phyloP scores from a whole-genome alignment of 805 yeast species.

The Cyberlindnera veronae region DNA sequence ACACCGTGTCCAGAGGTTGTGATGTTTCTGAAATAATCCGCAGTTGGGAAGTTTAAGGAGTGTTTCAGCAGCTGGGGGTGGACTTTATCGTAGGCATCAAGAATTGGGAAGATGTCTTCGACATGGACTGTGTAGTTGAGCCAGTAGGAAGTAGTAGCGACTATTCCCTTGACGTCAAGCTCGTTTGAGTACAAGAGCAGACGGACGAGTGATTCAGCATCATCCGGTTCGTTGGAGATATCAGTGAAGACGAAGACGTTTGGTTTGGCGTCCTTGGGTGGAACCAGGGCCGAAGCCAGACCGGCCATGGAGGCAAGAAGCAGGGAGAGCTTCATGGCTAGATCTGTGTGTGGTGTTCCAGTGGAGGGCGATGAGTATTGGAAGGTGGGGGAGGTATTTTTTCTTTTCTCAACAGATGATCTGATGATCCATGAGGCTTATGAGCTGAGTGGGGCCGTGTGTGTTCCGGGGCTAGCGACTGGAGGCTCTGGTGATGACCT shows the following conservation, averaged over 20 bases:
- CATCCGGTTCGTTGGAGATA: conserved; percentile 32
- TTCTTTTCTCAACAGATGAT: no score
- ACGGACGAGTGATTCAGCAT: conserved; percentile 31
- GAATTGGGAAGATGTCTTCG: conserved; percentile 30
- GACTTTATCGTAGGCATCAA: conserved; percentile 30
- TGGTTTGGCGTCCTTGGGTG: conserved; percentile 31
- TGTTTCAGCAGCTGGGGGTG: conserved; percentile 26
- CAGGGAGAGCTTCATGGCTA: background rate
- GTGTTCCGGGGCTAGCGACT: no score
- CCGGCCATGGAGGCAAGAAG: background rate
- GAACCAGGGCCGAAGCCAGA: conserved; percentile 2
- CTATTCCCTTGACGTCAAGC: conserved; percentile 28
- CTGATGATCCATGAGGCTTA: no score
- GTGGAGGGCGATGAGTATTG: no score
- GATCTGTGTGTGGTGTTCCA: no score
- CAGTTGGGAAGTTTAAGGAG: conserved; percentile 27
- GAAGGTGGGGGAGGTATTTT: no score
- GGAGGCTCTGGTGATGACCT: no score
- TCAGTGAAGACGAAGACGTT: conserved; percentile 31
- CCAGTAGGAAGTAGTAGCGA: conserved; percentile 34
- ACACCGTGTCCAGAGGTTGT: conserved; percentile 25
- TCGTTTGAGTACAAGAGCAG: conserved; percentile 31
- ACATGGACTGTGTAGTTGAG: conserved; percentile 29
- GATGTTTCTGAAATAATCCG: conserved; percentile 27
- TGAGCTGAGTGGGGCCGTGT: no score